phyloP scores from a whole-genome alignment of 1,284 basidiomycete species.

The Anthracocystis setariae region DNA sequence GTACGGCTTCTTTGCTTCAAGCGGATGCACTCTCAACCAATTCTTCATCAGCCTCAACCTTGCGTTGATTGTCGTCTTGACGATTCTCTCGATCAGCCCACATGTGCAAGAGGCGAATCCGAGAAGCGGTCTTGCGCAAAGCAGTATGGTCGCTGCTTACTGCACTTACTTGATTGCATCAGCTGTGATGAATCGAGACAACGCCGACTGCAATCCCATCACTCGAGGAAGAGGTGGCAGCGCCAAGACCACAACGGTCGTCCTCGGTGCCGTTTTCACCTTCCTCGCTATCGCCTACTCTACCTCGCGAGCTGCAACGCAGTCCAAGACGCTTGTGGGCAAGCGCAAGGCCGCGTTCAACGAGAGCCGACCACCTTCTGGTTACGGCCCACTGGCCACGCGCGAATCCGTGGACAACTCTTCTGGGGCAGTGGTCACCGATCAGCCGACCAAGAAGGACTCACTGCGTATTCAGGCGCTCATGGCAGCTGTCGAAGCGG shows the following conservation, averaged over 20 bases:
- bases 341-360: constrained; percentile 72
- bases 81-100: constrained; percentile 84
- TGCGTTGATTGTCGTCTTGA: constrained; percentile 80
- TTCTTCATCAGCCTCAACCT: constrained; percentile 97
- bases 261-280: constrained; percentile 93
- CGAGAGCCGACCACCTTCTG: constrained; percentile 67
- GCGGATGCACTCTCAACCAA: constrained; percentile 87
- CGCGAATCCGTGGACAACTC: constrained; percentile 47
- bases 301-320: constrained; percentile 93
- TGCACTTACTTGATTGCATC: constrained; percentile 95
- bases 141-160: constrained; percentile 95
- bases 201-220: constrained; percentile 87
- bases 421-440: constrained; percentile 75
- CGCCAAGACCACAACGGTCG: constrained; percentile 85
- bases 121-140: constrained; percentile 91
- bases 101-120: constrained; percentile 92
- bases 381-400: constrained; percentile 60
- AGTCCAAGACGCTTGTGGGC: constrained; percentile 88
- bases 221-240: constrained; percentile 73
- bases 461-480: constrained; percentile 92
- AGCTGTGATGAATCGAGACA: constrained; percentile 90
- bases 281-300: constrained; percentile 98
- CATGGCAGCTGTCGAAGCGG: constrained; percentile 93
- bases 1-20: constrained; percentile 89
- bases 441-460: constrained; percentile 86